Evolutionary conservation across 2,329 filamentous ascomycete genomes (phyloP).

Genomic region (Fusarium graminum): DNA sequence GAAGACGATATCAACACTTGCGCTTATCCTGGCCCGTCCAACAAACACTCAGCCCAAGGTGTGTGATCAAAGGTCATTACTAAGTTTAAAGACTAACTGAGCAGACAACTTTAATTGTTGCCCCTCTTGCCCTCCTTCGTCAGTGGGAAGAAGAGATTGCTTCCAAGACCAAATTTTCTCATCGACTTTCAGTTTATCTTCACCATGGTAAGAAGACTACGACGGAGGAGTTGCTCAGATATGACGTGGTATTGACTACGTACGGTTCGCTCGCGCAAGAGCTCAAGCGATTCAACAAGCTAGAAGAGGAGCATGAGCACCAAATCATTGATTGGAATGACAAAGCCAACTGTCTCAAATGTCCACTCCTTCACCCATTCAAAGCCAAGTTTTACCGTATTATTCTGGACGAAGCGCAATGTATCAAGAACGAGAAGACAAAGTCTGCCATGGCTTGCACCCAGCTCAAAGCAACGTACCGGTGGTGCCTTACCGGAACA

Average conservation of each 20-base stretch:
- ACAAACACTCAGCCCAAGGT: conserved; percentile 61
- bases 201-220: conserved; percentile 78
- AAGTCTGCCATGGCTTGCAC: conserved; percentile 78
- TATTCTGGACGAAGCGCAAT: conserved; percentile 89
- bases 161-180: conserved; percentile 71
- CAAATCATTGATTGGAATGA: conserved; percentile 54
- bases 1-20: conserved; percentile 87
- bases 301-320: conserved; percentile 61
- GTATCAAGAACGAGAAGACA: conserved; percentile 81
- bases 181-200: conserved; percentile 74
- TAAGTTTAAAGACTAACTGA: conserved; percentile 41
- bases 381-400: conserved; percentile 78
- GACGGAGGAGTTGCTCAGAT: conserved; percentile 70
- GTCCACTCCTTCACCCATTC: conserved; percentile 71
- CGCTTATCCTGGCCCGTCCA: conserved; percentile 78
- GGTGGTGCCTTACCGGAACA: conserved; percentile 86
- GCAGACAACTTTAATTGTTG: conserved; percentile 85
- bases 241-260: conserved; percentile 86
- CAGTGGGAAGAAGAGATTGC: conserved; percentile 89
- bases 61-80: conserved; percentile 9
- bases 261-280: conserved; percentile 79
- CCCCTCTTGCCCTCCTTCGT: conserved; percentile 81
- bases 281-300: conserved; percentile 72
- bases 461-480: conserved; percentile 73
- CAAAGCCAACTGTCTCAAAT: conserved; percentile 54